Conservation (phyloP, 495 filamentous ascomycete genomes). For the Beverwykella pulmonaria region DNA sequence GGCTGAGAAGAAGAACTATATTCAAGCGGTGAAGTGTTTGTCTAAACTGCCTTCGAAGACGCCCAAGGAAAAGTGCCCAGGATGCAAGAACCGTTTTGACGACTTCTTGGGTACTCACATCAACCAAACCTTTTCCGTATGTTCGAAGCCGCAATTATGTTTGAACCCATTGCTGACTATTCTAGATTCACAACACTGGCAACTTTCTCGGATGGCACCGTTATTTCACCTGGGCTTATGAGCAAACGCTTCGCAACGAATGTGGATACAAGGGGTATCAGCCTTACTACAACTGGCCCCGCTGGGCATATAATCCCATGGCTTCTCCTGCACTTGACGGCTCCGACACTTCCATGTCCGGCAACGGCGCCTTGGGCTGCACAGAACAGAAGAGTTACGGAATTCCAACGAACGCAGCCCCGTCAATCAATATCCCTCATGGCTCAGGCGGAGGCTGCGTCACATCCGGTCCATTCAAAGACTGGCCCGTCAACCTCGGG, state of each 20-base stretch:
- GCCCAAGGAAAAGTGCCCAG: not conserved
- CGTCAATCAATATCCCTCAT: not conserved
- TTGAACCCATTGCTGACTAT: too few species aligned
- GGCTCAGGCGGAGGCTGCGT: slow-evolving; percentile 19
- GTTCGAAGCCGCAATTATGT: too few species aligned
- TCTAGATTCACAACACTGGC: too few species aligned
- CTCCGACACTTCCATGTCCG: not conserved
- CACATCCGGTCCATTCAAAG: slow-evolving; percentile 7
- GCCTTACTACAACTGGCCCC: slow-evolving; percentile 36
- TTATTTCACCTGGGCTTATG: slow-evolving; percentile 65
- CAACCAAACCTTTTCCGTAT: not conserved
- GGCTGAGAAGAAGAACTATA: slow-evolving; percentile 21
- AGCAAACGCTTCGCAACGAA: slow-evolving; percentile 66
- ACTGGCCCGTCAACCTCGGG: slow-evolving; percentile 14
- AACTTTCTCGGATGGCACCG: slow-evolving; percentile 64
- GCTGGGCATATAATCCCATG: not conserved
- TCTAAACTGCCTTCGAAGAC: not conserved
- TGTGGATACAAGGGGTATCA: slow-evolving; percentile 66
- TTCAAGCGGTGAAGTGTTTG: slow-evolving; percentile 20
- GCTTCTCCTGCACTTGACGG: slow-evolving; percentile 4
- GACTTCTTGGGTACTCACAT: slow-evolving; percentile 20
- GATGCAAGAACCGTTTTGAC: slow-evolving; percentile 11
- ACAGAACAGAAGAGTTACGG: too few species aligned
- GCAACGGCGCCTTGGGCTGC: slow-evolving; percentile 7
- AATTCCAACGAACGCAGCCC: too few species aligned